These are phyloP conservation scores for Calonectria honghensis DNA, from an alignment of 2,329 filamentous ascomycete species.

Conservation along the genomic window DNA sequence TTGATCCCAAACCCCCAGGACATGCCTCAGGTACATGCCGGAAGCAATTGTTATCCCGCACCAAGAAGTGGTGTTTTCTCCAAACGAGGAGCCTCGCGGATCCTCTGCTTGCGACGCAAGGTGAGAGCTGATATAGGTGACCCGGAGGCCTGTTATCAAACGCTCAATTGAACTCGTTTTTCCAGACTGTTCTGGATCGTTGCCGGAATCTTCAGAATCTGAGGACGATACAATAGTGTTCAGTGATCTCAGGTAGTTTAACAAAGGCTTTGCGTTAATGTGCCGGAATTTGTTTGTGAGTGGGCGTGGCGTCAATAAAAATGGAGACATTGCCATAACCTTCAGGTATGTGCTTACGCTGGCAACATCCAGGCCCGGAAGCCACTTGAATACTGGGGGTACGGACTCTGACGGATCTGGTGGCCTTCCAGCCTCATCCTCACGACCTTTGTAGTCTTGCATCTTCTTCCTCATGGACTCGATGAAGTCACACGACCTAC, in stretches of 20 bases:
- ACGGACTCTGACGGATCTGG: background rate
- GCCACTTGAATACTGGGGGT: conserved; percentile 6
- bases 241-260: conserved; percentile 1
- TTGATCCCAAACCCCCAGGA: background rate
- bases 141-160: conserved; percentile 3
- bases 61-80: conserved; percentile 5
- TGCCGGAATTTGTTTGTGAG: background rate
- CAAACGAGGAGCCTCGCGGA: too few species aligned
- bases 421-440: background rate
- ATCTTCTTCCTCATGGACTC: conserved; percentile 8
- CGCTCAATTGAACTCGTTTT: background rate
- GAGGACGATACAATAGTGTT: background rate
- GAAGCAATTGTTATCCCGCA: conserved; percentile 6
- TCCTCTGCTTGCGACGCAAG: background rate
- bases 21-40: conserved; percentile 2
- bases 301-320: conserved; percentile 11
- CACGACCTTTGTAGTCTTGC: background rate
- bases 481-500: conserved; percentile 15
- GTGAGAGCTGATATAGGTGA: background rate
- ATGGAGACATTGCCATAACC: conserved; percentile 14
- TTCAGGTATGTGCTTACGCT: conserved; percentile 10
- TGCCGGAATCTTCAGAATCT: background rate
- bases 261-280: background rate
- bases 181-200: background rate
- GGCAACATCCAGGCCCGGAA: background rate